Percentiles rank a stretch among this genome's conserved stretches.
These are phyloP conservation scores for Phellopilus nigrolimitatus DNA, from an alignment of 1,284 basidiomycete species.

Conservation along the genomic window DNA sequence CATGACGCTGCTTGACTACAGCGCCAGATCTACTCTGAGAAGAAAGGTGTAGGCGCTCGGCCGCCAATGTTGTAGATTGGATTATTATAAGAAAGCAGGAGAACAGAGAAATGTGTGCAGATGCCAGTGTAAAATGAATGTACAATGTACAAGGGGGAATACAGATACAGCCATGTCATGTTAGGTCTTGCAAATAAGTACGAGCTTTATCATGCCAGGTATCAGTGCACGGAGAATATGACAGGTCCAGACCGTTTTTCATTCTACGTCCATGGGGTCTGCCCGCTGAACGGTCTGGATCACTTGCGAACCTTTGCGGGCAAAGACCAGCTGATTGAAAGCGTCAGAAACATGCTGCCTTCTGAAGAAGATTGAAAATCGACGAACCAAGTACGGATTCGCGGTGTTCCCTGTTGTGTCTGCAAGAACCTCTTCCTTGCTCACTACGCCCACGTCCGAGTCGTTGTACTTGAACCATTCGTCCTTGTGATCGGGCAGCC, in stretches of 20 bases:
- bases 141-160: no score
- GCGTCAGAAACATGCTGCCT: neutral
- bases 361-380: neutral
- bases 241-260: constrained; percentile 20
- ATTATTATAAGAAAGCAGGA: no score
- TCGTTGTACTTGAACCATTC: constrained; percentile 97
- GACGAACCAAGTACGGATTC: constrained; percentile 75
- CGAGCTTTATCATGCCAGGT: no score
- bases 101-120: no score
- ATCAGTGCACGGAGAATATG: neutral
- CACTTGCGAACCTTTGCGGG: constrained; percentile 65
- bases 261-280: constrained; percentile 27
- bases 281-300: constrained; percentile 75
- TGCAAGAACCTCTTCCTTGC: constrained; percentile 72
- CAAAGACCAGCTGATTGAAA: constrained; percentile 67
- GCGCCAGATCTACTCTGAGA: no score
- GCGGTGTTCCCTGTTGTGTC: constrained; percentile 79
- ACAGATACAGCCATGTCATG: no score
- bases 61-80: no score
- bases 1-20: no score
- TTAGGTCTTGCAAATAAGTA: no score
- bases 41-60: no score
- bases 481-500: constrained; percentile 70
- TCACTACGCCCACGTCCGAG: constrained; percentile 68
- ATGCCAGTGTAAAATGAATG: no score